Evolutionary conservation across 345 rosid genomes (phyloP), one percentile per base, ranked within the genome.

Genomic region (Melastoma malabathricum): DNA sequence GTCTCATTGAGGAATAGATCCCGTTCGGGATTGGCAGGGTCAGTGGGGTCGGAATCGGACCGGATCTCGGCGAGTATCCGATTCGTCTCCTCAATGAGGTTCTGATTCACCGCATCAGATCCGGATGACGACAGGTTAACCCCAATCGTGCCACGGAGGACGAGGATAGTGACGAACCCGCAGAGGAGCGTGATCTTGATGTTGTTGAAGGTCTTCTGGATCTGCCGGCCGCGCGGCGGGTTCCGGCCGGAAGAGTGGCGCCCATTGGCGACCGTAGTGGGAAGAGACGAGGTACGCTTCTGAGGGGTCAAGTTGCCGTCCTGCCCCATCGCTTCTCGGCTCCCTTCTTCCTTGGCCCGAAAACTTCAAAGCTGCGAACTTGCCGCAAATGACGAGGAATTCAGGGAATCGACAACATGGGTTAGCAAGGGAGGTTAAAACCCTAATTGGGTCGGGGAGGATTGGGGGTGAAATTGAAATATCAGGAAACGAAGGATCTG

Each of bases 101-200:
- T 69, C 75, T 84, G 86, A 55, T 86, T 80, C 46, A 90, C 75
- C 23, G 82, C 84, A 20, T 90, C 96, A 16, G 86, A 80, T 23
- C 84, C 87, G 12, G 94, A 75, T 61, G 68, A 72, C 34, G 86
- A 70, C 51, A 90, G 68, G 66, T 68, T 81, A 16, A 90, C 75
- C 47, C 96, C 98, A 61, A 90, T 81, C 3, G 94, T 86, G 57
- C 96, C 98, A 22, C 92, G 90, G 23, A 90, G 77, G 68, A 90
- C 98, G 59, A 90, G 88, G 44, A 90, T 80, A 23, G 98, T 86
- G 43, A 89, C 89, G 69, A 89, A 83, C 44, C 97, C 90, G 50
- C 97, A 89, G 29, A 85, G 94, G 59, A 89, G 73, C 0, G 95
- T 90, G 81, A 89, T 89, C 74, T 86, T 89, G 48, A 83, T 71